phyloP scores from a whole-genome alignment of 306 rosid genomes.

The Lagenaria siceraria region DNA sequence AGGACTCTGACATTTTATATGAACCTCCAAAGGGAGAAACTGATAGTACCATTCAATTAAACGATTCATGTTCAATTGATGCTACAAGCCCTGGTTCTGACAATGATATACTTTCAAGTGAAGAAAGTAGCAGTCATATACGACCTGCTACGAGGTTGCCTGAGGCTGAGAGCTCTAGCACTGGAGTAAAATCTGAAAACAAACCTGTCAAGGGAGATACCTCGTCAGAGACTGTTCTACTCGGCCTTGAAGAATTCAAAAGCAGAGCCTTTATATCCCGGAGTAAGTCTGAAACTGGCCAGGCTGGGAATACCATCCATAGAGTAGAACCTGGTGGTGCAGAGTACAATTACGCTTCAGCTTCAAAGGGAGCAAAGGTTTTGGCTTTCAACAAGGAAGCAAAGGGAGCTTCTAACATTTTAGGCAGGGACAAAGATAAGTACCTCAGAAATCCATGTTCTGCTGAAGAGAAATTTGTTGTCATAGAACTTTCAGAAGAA shows the following conservation, averaged over 20 bases:
- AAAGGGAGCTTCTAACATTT: conserved; percentile 84
- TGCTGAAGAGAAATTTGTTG: conserved; percentile 63
- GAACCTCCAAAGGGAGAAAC: conserved; percentile 11
- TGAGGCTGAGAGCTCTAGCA: conserved; percentile 21
- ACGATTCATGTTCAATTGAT: conserved; percentile 16
- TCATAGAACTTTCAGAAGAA: conserved; percentile 92
- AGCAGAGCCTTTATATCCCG: conserved; percentile 60
- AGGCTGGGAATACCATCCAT: conserved; percentile 46
- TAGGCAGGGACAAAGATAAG: conserved; percentile 76
- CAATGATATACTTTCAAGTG: conserved; percentile 17
- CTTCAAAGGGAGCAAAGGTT: conserved; percentile 97
- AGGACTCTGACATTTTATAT: conserved; percentile 18
- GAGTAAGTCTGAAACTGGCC: conserved; percentile 40
- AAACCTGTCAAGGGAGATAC: conserved; percentile 36
- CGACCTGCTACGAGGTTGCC: conserved; percentile 18
- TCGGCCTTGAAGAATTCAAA: conserved; percentile 92
- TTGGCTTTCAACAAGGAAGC: conserved; percentile 93
- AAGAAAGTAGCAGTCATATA: conserved; percentile 13
- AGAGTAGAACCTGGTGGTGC: conserved; percentile 88
- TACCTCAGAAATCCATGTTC: conserved; percentile 97
- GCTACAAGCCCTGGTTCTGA: conserved; percentile 16
- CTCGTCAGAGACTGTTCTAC: conserved; percentile 43
- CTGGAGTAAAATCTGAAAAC: conserved; percentile 32
- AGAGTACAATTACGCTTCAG: conserved; percentile 85
- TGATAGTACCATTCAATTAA: conserved; percentile 12